phyloP scores from a whole-genome alignment of 2,329 filamentous ascomycete genomes.

The Hymenoscyphus scutula region DNA sequence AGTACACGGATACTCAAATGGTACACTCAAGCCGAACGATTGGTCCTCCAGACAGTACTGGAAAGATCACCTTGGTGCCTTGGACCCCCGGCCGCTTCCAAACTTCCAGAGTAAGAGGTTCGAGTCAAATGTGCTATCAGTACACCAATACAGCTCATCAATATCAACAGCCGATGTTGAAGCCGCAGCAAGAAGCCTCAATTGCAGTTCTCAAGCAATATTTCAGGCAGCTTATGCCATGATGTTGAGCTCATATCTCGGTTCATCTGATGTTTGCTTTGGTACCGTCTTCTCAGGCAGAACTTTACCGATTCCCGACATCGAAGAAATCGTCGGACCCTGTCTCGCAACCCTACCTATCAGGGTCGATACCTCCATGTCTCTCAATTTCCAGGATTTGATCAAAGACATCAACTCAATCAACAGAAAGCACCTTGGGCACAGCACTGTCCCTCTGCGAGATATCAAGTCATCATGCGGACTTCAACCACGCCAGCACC shows the following conservation, averaged over 20 bases:
- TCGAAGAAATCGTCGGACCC: slow-evolving; percentile 76
- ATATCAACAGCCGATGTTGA: slow-evolving; percentile 33
- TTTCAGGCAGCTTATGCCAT: slow-evolving; percentile 72
- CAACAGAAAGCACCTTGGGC: slow-evolving; percentile 63
- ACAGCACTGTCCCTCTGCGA: slow-evolving; percentile 62
- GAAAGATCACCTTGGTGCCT: slow-evolving; percentile 61
- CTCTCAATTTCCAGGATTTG: slow-evolving; percentile 56
- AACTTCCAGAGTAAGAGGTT: slow-evolving; percentile 49
- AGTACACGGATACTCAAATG: slow-evolving; percentile 46
- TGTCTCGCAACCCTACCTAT: slow-evolving; percentile 75
- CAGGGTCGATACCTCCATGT: slow-evolving; percentile 56
- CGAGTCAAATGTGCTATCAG: slow-evolving; percentile 31
- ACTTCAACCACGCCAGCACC: slow-evolving; percentile 49
- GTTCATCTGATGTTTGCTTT: slow-evolving; percentile 64
- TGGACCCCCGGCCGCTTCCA: slow-evolving; percentile 55
- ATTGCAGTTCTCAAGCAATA: slow-evolving; percentile 60
- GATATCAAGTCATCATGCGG: slow-evolving; percentile 65
- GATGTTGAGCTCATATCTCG: slow-evolving; percentile 63
- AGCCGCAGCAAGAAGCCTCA: slow-evolving; percentile 24
- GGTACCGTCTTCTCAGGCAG: slow-evolving; percentile 82
- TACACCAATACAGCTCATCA: slow-evolving; percentile 33
- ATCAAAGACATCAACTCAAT: slow-evolving; percentile 60
- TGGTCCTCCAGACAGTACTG: slow-evolving; percentile 61
- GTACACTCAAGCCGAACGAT: slow-evolving; percentile 30
- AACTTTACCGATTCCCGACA: slow-evolving; percentile 64